Conservation (phyloP, 768 basidiomycete species). For the Hortiboletus flavorubellus region DNA sequence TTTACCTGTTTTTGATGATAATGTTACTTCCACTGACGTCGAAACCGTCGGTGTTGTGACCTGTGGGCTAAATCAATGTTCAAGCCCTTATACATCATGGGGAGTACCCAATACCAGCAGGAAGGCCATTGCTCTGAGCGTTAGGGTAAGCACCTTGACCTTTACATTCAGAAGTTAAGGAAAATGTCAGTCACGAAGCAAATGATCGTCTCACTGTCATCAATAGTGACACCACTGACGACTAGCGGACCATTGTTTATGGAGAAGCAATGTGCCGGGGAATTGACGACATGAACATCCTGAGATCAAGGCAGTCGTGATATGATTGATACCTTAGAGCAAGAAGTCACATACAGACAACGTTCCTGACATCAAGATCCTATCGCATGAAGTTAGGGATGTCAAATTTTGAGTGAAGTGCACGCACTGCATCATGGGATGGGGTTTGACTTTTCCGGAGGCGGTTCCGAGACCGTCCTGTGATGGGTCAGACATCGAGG, state of each 20-base stretch:
- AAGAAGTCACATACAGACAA: conserved; percentile 27
- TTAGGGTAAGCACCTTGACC: conserved; percentile 54
- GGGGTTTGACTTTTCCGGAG: conserved; percentile 21
- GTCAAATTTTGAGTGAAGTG: background rate
- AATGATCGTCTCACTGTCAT: conserved; percentile 46
- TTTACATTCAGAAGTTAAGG: conserved; percentile 18
- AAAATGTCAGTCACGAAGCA: background rate
- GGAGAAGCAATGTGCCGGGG: conserved; percentile 35
- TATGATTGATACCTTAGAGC: background rate
- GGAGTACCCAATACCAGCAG: conserved; percentile 39
- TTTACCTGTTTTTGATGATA: conserved; percentile 31
- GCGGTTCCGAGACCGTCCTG: conserved; percentile 27
- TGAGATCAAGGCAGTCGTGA: conserved; percentile 7
- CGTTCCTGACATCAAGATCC: conserved; percentile 40
- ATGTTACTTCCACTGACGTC: conserved; percentile 38
- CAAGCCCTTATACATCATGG: background rate
- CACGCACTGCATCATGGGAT: conserved; percentile 41
- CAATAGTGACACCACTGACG: conserved; percentile 48
- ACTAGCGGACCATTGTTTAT: conserved; percentile 32
- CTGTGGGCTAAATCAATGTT: conserved; percentile 14
- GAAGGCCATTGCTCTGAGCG: conserved; percentile 42
- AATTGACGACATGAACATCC: conserved; percentile 39
- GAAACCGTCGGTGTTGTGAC: conserved; percentile 52
- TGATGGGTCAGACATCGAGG: background rate
- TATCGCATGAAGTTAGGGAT: conserved; percentile 9